phyloP scores from a whole-genome alignment of 208 protist species.

The Zelonia costaricensis region DNA sequence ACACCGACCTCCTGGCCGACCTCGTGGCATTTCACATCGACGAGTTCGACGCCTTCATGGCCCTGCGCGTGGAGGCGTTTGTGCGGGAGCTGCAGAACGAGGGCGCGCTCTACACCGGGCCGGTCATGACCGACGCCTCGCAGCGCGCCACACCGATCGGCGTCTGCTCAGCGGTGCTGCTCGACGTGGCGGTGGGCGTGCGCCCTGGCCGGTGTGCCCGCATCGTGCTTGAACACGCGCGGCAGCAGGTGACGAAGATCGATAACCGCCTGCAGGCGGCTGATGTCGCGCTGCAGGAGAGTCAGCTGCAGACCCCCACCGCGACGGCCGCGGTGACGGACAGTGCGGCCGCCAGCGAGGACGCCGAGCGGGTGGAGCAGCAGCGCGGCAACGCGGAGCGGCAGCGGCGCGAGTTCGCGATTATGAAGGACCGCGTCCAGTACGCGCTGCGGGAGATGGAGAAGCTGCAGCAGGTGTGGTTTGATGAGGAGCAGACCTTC shows the following conservation, averaged over 20 bases:
- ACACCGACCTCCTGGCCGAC: constrained; percentile 70
- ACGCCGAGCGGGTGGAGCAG: not conserved
- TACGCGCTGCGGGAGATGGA: constrained; percentile 47
- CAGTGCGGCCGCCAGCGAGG: not conserved
- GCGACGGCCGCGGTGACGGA: too few relatives aligned
- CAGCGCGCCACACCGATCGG: constrained; percentile 47
- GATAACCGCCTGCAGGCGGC: constrained; percentile 65
- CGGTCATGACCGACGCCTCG: constrained; percentile 55
- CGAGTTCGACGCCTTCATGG: constrained; percentile 83
- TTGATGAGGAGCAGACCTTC: constrained; percentile 56
- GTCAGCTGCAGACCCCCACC: constrained; percentile 13
- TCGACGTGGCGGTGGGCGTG: constrained; percentile 84
- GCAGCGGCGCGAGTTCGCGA: constrained; percentile 57
- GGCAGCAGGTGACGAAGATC: constrained; percentile 36
- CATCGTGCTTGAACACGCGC: constrained; percentile 78
- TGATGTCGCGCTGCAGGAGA: constrained; percentile 37
- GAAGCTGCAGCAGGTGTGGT: constrained; percentile 44
- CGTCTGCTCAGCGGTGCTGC: constrained; percentile 57
- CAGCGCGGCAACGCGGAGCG: constrained; percentile 22
- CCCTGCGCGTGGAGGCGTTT: constrained; percentile 63
- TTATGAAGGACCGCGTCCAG: constrained; percentile 66
- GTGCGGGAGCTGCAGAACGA: constrained; percentile 77
- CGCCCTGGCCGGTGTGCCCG: constrained; percentile 61
- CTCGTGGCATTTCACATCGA: constrained; percentile 77
- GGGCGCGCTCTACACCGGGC: constrained; percentile 49